Evolutionary conservation across 192 early-diverging fungal species (phyloP).

Genomic region (Backusella liffmaniae): DNA sequence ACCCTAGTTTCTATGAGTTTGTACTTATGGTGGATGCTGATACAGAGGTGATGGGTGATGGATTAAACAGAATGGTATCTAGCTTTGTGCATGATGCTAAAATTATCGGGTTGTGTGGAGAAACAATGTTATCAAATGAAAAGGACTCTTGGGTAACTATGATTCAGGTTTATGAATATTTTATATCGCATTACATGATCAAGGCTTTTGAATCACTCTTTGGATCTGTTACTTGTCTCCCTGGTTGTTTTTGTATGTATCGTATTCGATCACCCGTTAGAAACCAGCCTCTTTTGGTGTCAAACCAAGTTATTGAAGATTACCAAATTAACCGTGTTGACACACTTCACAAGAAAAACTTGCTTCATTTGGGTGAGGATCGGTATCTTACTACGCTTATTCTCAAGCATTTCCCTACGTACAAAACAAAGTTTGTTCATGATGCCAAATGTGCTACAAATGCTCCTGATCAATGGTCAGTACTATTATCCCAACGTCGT

Average conservation of each 20-base stretch:
- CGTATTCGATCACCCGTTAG: conserved; percentile 85
- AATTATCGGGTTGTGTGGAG: conserved; percentile 93
- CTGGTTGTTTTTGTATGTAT: conserved; percentile 99
- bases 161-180: conserved; percentile 99
- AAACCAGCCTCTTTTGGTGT: conserved; percentile 87
- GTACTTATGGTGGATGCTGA: conserved; percentile 77
- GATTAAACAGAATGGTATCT: conserved; percentile 83
- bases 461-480: conserved; percentile 90
- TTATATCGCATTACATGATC: conserved; percentile 91
- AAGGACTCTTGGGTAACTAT: conserved; percentile 92
- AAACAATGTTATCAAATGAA: conserved; percentile 90
- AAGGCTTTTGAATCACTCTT: conserved; percentile 98
- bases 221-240: conserved; percentile 96
- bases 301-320: conserved; percentile 85
- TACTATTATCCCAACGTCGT: conserved; percentile 95
- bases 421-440: conserved; percentile 88
- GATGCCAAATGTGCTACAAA: conserved; percentile 91
- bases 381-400: conserved; percentile 91
- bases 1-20: conserved; percentile 79
- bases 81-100: conserved; percentile 68
- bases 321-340: conserved; percentile 93
- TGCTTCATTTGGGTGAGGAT: conserved; percentile 97
- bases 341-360: conserved; percentile 97
- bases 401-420: conserved; percentile 96
- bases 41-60: conserved; percentile 78